Conservation (phyloP, 768 basidiomycete genomes). For the Royoungia palumana region DNA sequence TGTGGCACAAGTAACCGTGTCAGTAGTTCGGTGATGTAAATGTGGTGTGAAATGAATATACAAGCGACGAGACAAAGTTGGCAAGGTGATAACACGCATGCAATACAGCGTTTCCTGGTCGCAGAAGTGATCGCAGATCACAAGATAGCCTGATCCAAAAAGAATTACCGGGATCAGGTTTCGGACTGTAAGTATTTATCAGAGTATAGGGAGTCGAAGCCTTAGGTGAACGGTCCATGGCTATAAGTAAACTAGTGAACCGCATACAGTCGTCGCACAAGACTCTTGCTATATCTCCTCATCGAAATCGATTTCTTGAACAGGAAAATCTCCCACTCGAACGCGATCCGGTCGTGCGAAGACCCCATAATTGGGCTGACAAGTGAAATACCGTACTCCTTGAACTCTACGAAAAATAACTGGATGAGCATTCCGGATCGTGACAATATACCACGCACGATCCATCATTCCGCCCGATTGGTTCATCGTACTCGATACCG, state of each 20-base stretch:
- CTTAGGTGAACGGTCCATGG: too few species aligned
- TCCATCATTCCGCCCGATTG: slow-evolving; percentile 93
- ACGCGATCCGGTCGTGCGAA: slow-evolving; percentile 87
- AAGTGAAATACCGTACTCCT: slow-evolving; percentile 83
- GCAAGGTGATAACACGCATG: too few species aligned
- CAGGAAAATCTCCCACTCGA: slow-evolving; percentile 81
- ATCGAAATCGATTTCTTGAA: slow-evolving; percentile 71
- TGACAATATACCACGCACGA: slow-evolving; percentile 54
- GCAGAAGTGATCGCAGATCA: too few species aligned
- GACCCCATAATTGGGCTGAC: slow-evolving; percentile 71
- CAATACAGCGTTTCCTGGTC: too few species aligned
- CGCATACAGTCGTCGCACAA: not conserved
- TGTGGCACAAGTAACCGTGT: not conserved
- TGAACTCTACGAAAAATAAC: slow-evolving; percentile 54
- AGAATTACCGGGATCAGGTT: too few species aligned
- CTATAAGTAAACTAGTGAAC: not conserved
- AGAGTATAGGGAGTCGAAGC: too few species aligned
- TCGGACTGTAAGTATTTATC: too few species aligned
- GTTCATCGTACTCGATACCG: slow-evolving; percentile 94
- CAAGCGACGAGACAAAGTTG: too few species aligned
- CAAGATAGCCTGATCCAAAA: too few species aligned
- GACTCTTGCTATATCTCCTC: slow-evolving; percentile 59
- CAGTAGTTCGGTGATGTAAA: not conserved
- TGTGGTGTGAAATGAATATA: not conserved
- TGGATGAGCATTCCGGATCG: not conserved